Percentiles rank a stretch among this genome's conserved stretches.
phyloP scores from a whole-genome alignment of 306 rosid genomes.

The Nissolia schottii region DNA sequence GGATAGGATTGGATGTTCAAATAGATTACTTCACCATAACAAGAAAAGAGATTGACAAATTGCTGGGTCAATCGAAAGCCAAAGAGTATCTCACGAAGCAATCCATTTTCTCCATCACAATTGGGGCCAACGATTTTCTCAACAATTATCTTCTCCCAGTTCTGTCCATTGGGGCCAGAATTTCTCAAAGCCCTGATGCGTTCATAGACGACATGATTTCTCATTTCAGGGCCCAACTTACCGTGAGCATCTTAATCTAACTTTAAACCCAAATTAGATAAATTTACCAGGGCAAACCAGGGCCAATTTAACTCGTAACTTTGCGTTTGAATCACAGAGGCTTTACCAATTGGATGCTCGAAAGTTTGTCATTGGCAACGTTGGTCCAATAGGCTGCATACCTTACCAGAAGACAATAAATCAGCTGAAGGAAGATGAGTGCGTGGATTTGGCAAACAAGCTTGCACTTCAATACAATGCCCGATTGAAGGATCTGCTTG shows the following conservation, averaged over 20 bases:
- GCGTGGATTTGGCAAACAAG: slow-evolving; percentile 86
- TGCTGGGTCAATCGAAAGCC: slow-evolving; percentile 64
- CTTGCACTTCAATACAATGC: slow-evolving; percentile 74
- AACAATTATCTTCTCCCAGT: slow-evolving; percentile 91
- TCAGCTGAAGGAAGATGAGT: slow-evolving; percentile 59
- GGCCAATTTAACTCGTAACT: background rate
- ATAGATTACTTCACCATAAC: slow-evolving; percentile 78
- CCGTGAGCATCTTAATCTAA: slow-evolving; percentile 36
- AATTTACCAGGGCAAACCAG: too few species aligned
- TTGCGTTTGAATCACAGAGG: slow-evolving; percentile 44
- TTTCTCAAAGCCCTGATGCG: slow-evolving; percentile 70
- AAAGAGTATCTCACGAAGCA: slow-evolving; percentile 49
- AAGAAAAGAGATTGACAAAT: slow-evolving; percentile 60
- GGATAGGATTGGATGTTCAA: slow-evolving; percentile 88
- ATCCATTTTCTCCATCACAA: slow-evolving; percentile 70
- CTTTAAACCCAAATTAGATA: background rate
- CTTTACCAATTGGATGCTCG: slow-evolving; percentile 78
- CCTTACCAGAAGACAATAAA: slow-evolving; percentile 88
- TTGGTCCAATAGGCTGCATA: slow-evolving; percentile 93
- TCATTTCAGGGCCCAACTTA: slow-evolving; percentile 67
- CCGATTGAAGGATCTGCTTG: slow-evolving; percentile 61
- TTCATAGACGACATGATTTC: slow-evolving; percentile 72
- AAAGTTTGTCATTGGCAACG: slow-evolving; percentile 79
- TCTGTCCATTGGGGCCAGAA: slow-evolving; percentile 75
- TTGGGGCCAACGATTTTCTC: slow-evolving; percentile 86